Conservation (phyloP, 805 yeast species). For the Cyberlindnera mycetangii region DNA sequence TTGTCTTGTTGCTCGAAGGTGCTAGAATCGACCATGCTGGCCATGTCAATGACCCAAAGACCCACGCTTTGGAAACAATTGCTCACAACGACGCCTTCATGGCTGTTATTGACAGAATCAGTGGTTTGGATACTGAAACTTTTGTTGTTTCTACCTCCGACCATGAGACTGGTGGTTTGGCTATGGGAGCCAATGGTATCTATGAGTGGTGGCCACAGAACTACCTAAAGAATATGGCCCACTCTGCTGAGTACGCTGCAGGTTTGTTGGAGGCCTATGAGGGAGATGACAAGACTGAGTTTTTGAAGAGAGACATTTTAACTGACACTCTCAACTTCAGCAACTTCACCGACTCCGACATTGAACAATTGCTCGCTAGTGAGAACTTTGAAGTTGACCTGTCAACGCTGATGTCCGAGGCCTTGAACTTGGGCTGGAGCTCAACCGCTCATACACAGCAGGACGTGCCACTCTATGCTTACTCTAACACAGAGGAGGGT, state of each 20-base stretch:
- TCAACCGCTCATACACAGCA: slow-evolving; percentile 95
- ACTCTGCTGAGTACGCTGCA: slow-evolving; percentile 71
- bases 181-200: slow-evolving; percentile 76
- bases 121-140: slow-evolving; percentile 70
- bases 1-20: slow-evolving; percentile 83
- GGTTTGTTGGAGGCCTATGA: slow-evolving; percentile 37
- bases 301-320: slow-evolving; percentile 50
- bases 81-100: slow-evolving; percentile 80
- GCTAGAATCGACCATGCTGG: slow-evolving; percentile 95
- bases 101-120: slow-evolving; percentile 69
- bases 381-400: slow-evolving; percentile 41
- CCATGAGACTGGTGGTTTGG: slow-evolving; percentile 93
- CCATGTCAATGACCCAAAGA: slow-evolving; percentile 87
- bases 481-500: slow-evolving; percentile 55
- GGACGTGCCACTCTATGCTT: slow-evolving; percentile 86
- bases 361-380: slow-evolving; percentile 38
- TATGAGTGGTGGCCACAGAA: slow-evolving; percentile 84
- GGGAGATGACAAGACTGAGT: slow-evolving; percentile 39
- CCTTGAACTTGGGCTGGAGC: slow-evolving; percentile 92
- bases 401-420: slow-evolving; percentile 62
- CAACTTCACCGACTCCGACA: slow-evolving; percentile 44
- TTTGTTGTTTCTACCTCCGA: slow-evolving; percentile 80
- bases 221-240: slow-evolving; percentile 52
- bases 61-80: slow-evolving; percentile 85
- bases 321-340: slow-evolving; percentile 30